Evolutionary conservation across 1,284 basidiomycete genomes (phyloP), one percentile per base, ranked within the genome.

Genomic region (Stygiomarasmius scandens): DNA sequence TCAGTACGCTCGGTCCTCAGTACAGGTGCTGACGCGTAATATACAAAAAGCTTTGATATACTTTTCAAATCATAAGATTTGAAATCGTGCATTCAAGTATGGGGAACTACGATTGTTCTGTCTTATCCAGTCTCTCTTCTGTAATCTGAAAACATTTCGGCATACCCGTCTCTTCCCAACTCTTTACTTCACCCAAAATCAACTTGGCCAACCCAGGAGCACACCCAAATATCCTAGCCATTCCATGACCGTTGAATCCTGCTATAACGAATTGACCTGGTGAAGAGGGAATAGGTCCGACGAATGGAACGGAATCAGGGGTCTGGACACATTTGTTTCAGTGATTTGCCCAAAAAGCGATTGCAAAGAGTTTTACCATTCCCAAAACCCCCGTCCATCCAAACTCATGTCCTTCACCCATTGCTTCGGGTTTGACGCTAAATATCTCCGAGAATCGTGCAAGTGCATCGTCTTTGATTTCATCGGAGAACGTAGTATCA

Each of bases 381-480:
- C 62, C 62, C 11, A 63, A 38, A 16, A 63, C 50, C 4, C 62
- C 62, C 2, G 62, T 63, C 62, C 62, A 63, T 16, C 60, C 62
- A 49, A 48, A 61, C 49, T 63, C 57, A 41, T 57, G 57, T 6
- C 62, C 62, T 43, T 63, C 62, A 2, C 59, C 62, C 53, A 56
- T 48, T 29, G 51, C 41, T 1, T 55, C 58, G 20, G 52, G 54
- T 14, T 56, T 45, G 19, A 45, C 24, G 4, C 29, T 16, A n/a
- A 63, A 61, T 4, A 59, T 54, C 12, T 54, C 49, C 53, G 58
- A 53, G 48, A 63, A 61, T 19, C 41, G 54, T 6, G 38, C 47
- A 29, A 63, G 47, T 24, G 60, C 58, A 34, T 63, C 60, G 2
- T 55, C 58, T 43, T 58, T 45, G 38, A 61, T 61, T 29, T 55